Evolutionary conservation across 148 eudicot genomes (phyloP).

Genomic region (Rhododendron molle): DNA sequence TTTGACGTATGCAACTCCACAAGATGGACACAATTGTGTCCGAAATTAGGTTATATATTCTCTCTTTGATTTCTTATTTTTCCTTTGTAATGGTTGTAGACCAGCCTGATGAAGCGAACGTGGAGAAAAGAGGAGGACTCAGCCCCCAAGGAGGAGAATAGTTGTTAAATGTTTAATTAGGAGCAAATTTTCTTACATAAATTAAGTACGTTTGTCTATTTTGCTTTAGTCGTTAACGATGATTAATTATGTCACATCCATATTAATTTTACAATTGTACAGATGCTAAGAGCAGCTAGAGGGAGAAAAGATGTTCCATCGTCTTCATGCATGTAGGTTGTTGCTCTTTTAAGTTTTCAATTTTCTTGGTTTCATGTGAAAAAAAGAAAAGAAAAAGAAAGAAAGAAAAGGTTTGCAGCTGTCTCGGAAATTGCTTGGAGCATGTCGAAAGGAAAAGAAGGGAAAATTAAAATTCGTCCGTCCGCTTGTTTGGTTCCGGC

Average conservation of each 20-base stretch:
- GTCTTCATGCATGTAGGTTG: background rate
- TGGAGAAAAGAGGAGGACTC: background rate
- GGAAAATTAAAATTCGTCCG: no score
- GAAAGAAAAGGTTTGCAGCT: background rate
- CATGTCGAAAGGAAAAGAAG: no score
- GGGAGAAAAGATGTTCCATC: background rate
- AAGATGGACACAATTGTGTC: background rate
- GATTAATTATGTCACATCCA: no score
- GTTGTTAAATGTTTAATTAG: background rate
- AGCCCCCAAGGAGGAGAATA: background rate
- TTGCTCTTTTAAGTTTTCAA: background rate
- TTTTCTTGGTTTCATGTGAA: background rate
- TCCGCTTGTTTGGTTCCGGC: no score
- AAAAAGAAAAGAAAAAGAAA: no score
- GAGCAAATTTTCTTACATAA: no score
- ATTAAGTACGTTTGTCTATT: background rate
- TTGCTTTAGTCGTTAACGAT: background rate
- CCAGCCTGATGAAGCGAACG: background rate
- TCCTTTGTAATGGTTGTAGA: background rate
- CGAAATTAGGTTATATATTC: background rate
- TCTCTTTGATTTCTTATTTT: background rate
- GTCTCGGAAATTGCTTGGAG: background rate
- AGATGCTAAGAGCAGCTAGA: background rate
- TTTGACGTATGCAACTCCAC: background rate
- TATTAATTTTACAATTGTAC: background rate